Evolutionary conservation across 2,329 filamentous ascomycete genomes (phyloP), one percentile per base, ranked within the genome.

Genomic region (Ambrosiella beaveri): DNA sequence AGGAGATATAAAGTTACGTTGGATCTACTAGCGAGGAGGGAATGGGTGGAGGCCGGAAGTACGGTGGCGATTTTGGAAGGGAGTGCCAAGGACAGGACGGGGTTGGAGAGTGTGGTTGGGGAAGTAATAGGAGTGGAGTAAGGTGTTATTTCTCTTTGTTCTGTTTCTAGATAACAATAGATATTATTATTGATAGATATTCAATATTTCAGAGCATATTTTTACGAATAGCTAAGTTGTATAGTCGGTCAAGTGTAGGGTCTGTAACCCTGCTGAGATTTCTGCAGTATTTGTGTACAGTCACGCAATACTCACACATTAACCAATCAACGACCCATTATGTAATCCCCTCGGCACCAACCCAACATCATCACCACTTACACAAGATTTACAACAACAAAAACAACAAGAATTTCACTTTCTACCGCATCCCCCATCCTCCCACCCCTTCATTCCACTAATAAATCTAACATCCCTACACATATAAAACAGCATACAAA

Each of bases 1-100:
- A 11, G 13, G 8, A 3, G 51, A 17, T 69, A 75, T 39, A 74
- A 84, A 56, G 78, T 88, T 44, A 78, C 77, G 1, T 74, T 91
- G 59, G 83, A 86, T 63, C 76, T 90, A 54, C 72, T 88, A 19
- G 79, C 79, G 7, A 80, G 77, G 41, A 77, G 81, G 57, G 86
- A 90, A 67, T 90, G 84, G 77, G 77, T 89, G 56, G 82, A 88
- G 67, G 67, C 84, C 54, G 85, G 82, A 2, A 82, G 83, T 44
- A 80, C 78, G 61, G 80, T 88, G 35, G 72, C 90, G 52, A 72
- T 90, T 9, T 75, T 89, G 68, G 85, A 87, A 62, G 85, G 85
- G 2, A 82, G 83, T 13, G 81, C 80, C 49, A 80, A 80, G 56
- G 82, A 84, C 62, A 78, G 75, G 49, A 81, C 76, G 38, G 83